Evolutionary conservation across 169 alveolate genomes (phyloP).

Genomic region (Blepharisma undulans): DNA sequence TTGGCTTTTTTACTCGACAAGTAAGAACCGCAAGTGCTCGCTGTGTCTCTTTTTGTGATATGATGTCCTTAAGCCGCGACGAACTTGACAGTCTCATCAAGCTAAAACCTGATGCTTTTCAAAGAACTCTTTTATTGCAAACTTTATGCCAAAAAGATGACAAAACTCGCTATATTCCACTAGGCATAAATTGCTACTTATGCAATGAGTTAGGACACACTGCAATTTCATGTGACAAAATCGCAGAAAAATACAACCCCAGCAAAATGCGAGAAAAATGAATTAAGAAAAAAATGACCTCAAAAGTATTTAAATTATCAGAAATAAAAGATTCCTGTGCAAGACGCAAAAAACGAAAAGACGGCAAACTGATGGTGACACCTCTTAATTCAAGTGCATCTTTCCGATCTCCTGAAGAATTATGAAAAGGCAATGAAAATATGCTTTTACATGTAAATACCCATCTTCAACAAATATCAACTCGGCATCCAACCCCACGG

Average conservation of each 20-base stretch:
- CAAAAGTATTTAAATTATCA: background rate
- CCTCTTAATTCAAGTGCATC: background rate
- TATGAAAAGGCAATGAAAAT: background rate
- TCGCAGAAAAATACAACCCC: background rate
- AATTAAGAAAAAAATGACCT: background rate
- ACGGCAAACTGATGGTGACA: background rate
- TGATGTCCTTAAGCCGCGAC: background rate
- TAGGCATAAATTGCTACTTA: constrained; percentile 26
- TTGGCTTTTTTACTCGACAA: constrained; percentile 52
- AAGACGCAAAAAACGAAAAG: background rate
- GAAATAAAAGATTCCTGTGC: background rate
- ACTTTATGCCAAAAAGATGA: background rate
- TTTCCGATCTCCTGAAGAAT: background rate
- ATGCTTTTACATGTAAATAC: background rate
- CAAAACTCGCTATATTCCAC: background rate
- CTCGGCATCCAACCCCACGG: background rate
- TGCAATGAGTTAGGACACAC: constrained; percentile 34
- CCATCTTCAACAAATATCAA: background rate
- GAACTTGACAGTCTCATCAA: background rate
- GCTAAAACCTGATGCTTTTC: background rate
- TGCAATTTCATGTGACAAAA: constrained; percentile 8
- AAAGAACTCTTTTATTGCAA: background rate
- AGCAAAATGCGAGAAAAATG: background rate
- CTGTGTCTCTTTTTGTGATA: constrained; percentile 16
- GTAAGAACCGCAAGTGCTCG: constrained; percentile 51